These are phyloP conservation scores for Komagataella pastoris DNA, from an alignment of 805 yeast species.

Conservation along the genomic window DNA sequence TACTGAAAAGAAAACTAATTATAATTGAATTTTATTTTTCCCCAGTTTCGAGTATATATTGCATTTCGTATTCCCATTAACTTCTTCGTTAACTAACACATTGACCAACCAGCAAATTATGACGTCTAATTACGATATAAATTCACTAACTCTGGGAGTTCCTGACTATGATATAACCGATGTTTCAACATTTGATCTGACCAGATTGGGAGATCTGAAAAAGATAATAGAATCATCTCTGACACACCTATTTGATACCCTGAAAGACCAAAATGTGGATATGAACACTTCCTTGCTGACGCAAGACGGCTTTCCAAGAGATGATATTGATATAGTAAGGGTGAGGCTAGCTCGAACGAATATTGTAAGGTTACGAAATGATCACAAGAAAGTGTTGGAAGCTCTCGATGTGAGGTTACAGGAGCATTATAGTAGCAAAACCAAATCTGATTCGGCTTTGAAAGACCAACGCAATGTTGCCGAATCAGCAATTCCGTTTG, in stretches of 20 bases:
- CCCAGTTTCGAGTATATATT: not conserved
- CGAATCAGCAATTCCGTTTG: slow-evolving; percentile 33
- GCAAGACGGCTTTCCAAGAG: slow-evolving; percentile 74
- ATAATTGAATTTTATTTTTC: not conserved
- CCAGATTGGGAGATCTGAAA: slow-evolving; percentile 18
- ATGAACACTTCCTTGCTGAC: slow-evolving; percentile 57
- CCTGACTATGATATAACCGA: slow-evolving; percentile 7
- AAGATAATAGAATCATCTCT: slow-evolving; percentile 20
- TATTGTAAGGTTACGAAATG: slow-evolving; percentile 61
- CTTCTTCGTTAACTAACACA: no score
- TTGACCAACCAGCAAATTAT: no score
- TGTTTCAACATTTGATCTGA: slow-evolving; percentile 5
- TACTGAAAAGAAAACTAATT: no score
- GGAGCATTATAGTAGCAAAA: slow-evolving; percentile 14
- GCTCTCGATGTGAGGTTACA: slow-evolving; percentile 32
- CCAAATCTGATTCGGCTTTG: not conserved
- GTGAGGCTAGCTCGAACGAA: slow-evolving; percentile 49
- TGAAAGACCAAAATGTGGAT: slow-evolving; percentile 27
- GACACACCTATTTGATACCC: not conserved
- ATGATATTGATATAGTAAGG: slow-evolving; percentile 68
- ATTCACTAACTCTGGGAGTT: not conserved
- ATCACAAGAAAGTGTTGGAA: slow-evolving; percentile 35
- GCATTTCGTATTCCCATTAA: no score
- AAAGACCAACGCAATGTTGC: not conserved
- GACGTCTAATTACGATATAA: not conserved